Conservation (phyloP, 257 asterid species). For the Rauvolfia tetraphylla region DNA sequence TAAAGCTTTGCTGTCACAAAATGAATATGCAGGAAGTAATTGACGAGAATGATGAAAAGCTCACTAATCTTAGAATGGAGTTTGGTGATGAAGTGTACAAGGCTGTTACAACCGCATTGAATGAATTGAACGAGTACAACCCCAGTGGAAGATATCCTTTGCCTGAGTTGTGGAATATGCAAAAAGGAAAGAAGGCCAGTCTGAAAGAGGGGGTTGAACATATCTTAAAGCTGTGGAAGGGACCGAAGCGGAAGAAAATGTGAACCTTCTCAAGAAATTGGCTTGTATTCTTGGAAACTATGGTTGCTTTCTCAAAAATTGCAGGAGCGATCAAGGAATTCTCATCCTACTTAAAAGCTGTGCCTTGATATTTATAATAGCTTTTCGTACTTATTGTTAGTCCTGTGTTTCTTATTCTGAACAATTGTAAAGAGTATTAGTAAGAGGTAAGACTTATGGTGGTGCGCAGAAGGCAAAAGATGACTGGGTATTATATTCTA, state of each 20-base stretch:
- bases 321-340: background rate
- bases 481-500: background rate
- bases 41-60: constrained; percentile 22
- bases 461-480: background rate
- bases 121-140: constrained; percentile 24
- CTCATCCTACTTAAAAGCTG: background rate
- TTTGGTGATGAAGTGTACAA: constrained; percentile 17
- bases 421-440: background rate
- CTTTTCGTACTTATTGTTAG: background rate
- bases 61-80: constrained; percentile 9
- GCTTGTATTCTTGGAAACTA: background rate
- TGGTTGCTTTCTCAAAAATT: background rate
- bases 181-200: constrained; percentile 17
- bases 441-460: background rate
- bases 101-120: constrained; percentile 21
- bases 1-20: background rate
- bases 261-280: background rate
- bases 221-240: constrained; percentile 12
- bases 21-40: constrained; percentile 19
- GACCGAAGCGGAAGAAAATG: constrained; percentile 9
- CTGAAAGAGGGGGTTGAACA: constrained; percentile 20
- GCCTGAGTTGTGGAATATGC: constrained; percentile 28
- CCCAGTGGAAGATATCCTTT: constrained; percentile 26
- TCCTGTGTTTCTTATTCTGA: background rate
- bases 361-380: background rate